Base-by-base conservation (phyloP, 1,284 basidiomycete species). In the Cerioporus squamosus region DNA sequence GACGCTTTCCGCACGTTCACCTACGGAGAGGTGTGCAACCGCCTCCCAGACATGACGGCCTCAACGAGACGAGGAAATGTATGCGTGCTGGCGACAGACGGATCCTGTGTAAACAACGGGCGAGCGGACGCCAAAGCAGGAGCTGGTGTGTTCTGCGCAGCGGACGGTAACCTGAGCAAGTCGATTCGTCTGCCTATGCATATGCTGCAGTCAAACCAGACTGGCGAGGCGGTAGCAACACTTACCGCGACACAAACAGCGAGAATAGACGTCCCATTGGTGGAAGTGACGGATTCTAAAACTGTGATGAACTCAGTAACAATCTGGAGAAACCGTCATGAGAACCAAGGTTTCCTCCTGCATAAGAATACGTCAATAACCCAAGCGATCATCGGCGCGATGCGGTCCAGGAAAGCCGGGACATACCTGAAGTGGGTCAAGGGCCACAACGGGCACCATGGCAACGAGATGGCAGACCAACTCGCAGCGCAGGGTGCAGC, bases 81-180 rank as follows among this genome's bases (percentile, higher is more conserved):
- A 62, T 29, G 29, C 29, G 82, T 26, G 2, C 55, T 66, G 0
- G 68, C 67, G 29, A 73, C 68, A 2, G 72, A 72, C 45, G 72
- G 69, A 1, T 70, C 72, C 0, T 70, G 69, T 57, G 26, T 60
- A 0, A 43, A 66, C 9, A 68, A 70, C 15, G 66, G 66, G 0
- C 48, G 53, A 0, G 33, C 40, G 0, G 42, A 69, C n/a, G 62
- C 64, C 0, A 2, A 7, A 6, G 64, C 63, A 0, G 66, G 66
- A 1, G 57, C 55, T 3, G 65, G 65, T 0, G 51, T 63, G 1
- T 67, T 42, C 31, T 3, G 61, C 3, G 50, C 1, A 7, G 36
- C 38, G 0, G 39, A 24, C 0, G 20, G 63, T 31, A 29, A 5
- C 6, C 10, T 14, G 8, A 63, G 61, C 46, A 7, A 23, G 2